These are phyloP conservation scores for Suillus americanus DNA, from an alignment of 768 basidiomycete species.

Conservation along the genomic window DNA sequence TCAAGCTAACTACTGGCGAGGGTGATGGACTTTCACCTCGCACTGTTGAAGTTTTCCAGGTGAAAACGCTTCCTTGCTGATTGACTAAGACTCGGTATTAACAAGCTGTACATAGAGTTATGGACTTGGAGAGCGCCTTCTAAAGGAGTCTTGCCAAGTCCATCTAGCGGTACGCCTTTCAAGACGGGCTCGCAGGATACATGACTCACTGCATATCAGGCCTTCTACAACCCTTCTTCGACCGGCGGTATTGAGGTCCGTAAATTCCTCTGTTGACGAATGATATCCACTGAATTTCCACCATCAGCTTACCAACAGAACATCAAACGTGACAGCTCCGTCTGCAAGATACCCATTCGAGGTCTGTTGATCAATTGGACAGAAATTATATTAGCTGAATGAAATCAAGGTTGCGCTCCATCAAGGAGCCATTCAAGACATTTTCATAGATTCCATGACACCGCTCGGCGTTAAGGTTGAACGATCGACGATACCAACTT, in stretches of 20 bases:
- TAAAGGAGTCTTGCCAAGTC: conserved; percentile 63
- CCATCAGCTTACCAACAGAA: conserved; percentile 59
- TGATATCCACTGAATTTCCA: background rate
- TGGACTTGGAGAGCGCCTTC: conserved; percentile 62
- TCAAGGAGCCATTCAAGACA: conserved; percentile 33
- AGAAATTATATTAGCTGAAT: background rate
- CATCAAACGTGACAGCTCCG: conserved; percentile 57
- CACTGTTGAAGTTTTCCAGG: conserved; percentile 46
- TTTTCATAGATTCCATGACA: conserved; percentile 36
- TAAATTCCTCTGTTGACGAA: background rate
- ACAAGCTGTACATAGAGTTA: conserved; percentile 53
- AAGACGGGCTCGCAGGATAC: background rate
- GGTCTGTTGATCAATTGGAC: conserved; percentile 33
- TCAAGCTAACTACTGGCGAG: conserved; percentile 20
- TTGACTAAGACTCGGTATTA: background rate
- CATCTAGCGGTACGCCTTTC: conserved; percentile 55
- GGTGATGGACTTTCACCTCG: conserved; percentile 29
- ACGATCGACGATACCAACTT: conserved; percentile 29
- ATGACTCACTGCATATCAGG: conserved; percentile 36
- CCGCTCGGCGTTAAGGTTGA: conserved; percentile 29
- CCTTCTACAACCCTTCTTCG: conserved; percentile 70
- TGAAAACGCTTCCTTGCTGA: conserved; percentile 8
- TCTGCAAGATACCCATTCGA: conserved; percentile 72
- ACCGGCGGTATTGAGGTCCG: conserved; percentile 61
- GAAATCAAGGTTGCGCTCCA: conserved; percentile 29